Base-by-base conservation (phyloP, 148 eudicot species). In the Vaccinium vitisidaea region DNA sequence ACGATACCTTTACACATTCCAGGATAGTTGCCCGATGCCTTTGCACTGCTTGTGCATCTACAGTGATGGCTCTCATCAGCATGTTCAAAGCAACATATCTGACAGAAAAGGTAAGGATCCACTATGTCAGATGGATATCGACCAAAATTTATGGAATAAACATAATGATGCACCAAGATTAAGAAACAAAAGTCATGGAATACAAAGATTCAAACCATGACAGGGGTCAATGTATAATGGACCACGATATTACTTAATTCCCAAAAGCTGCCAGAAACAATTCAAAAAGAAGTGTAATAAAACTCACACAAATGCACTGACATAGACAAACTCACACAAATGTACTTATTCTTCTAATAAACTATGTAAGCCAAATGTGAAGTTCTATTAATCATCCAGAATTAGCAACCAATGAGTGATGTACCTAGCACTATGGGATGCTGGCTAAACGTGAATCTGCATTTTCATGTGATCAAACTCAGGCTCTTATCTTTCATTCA, bases 11-110 rank as follows among this genome's bases (percentile, higher is more conserved):
- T 59, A 97, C 99, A 90, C 99, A 97, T 89, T 97, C 99, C 88
- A 97, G 88, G 78, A 97, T 95, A 84, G 98, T 97, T 80, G 90
- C 90, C 78, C 99, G 91, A 86, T 97, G 99, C 88, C 99, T 92
- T 90, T 97, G 99, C 83, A 97, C 99, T 82, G 99, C 99, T 94
- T 97, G 99, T 85, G 93, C 77, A 85, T 97, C 99, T 69, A 97
- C 94, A 23, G 91, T 85, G 87, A 97, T 90, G 74, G 99, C 98
- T 92, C 88, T 94, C 94, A 89, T 95, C 93, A 97, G 88, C 99
- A 97, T 97, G 87, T 94, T 97, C 84, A 97, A 87, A 76, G 99
- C 99, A 87, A 97, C 98, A 89, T 95, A 97, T 91, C 99, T 96
- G 94, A 73, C 16, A 86, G 48, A 84, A 19, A 15, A 39, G 50